Evolutionary conservation across 2,329 filamentous ascomycete species (phyloP).

Genomic region (Talaromyces sp.): DNA sequence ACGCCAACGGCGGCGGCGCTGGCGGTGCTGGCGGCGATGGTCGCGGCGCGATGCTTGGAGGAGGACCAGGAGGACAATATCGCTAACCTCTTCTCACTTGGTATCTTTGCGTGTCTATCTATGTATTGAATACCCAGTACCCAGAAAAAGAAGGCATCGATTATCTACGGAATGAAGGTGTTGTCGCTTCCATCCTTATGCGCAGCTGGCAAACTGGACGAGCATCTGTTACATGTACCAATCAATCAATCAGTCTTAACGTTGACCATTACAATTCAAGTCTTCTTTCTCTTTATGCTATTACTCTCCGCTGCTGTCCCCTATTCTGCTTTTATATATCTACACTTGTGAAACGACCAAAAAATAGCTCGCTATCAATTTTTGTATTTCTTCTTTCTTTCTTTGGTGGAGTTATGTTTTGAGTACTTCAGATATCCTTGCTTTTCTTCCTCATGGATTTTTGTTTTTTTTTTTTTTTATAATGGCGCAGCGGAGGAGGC

Average conservation of each 20-base stretch:
- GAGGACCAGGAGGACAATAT: constrained; percentile 33
- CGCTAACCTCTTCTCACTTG: constrained; percentile 25
- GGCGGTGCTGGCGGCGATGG: constrained; percentile 27
- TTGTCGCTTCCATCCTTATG: background rate
- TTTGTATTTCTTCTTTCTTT: background rate
- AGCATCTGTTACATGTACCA: background rate
- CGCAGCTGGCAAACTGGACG: background rate
- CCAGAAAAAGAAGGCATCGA: background rate
- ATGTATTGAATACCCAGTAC: constrained; percentile 7
- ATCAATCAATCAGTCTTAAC: constrained; percentile 8
- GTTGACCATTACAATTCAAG: background rate
- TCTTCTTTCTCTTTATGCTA: background rate
- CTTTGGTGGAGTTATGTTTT: background rate
- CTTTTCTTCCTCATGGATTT: too few relatives aligned
- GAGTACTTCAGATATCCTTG: background rate
- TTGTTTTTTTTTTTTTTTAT: too few relatives aligned
- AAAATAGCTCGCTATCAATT: background rate
- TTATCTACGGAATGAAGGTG: background rate
- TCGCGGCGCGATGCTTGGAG: constrained; percentile 34
- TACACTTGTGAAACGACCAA: background rate
- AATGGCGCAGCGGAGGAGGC: too few relatives aligned
- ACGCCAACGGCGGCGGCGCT: constrained; percentile 30
- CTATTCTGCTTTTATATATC: background rate
- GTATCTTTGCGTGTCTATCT: background rate
- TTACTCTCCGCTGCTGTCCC: background rate